Evolutionary conservation across 2,329 filamentous ascomycete genomes (phyloP), one percentile per base, ranked within the genome.

Genomic region (Aschersonia sp.): DNA sequence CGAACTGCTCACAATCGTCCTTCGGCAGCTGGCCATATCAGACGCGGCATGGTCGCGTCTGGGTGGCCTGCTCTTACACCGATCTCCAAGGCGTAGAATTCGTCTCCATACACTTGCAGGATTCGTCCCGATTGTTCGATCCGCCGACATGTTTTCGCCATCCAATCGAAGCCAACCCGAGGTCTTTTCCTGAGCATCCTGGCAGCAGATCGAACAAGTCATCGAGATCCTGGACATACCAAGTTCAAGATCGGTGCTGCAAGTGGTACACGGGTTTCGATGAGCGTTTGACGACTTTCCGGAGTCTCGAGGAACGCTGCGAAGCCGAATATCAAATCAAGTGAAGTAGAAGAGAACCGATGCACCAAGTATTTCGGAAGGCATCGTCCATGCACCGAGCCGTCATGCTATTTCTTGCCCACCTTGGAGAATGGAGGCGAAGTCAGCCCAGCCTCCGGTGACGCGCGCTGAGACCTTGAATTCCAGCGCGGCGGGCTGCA

Each of bases 401-500:
- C 32, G 12, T 20, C 20, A 20, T 20, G 20, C 28, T 9, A 47
- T 45, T 31, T 6, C 30, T 29, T 6, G 32, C 9, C 9, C 43
- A 30, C 43, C 28, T 44, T 45, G 35, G 29, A 44, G 20, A 44
- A 44, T 9, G 30, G 43, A 44, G 28, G 28, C 28, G 9, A 30
- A 7, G 30, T 31, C 29, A 5, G 5, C 47, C 52, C 51, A 55
- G 46, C 54, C 54, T 50, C 53, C 49, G 32, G 44, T 50, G 20
- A 20, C 20, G 20, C 45, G 48, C 44, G 47, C 47, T 47, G 48
- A 55, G 51, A 55, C 55, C 44, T 46, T 30, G 50, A 52, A 58
- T 58, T 58, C 56, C 56, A 58, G 51, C 40, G 51, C 43, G 49
- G 50, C 48, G 54, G 45, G 44, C 47, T 48, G 50, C 48, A 46